phyloP scores from a whole-genome alignment of 768 basidiomycete species.

The Kwoniella bestiolae region DNA sequence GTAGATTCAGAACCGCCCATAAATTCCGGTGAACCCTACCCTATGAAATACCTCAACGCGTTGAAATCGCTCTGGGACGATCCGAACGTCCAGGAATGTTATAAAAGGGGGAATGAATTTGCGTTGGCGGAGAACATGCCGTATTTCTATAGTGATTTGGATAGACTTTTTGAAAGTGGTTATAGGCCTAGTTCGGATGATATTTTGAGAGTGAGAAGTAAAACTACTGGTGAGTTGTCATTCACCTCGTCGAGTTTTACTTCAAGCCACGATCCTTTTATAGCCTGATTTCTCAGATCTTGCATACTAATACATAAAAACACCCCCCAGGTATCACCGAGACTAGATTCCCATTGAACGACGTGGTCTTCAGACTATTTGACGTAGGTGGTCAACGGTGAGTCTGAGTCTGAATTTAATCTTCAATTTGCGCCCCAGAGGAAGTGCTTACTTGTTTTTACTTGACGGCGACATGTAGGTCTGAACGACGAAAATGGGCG shows the following conservation, averaged over 20 bases:
- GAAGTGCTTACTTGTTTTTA: constrained; percentile 61
- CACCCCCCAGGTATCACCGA: constrained; percentile 41
- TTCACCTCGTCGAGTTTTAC: too few species aligned
- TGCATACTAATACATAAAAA: not conserved
- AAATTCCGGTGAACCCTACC: constrained; percentile 79
- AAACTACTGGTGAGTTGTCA: constrained; percentile 89
- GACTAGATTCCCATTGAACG: constrained; percentile 69
- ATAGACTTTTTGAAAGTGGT: constrained; percentile 73
- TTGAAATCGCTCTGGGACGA: constrained; percentile 78
- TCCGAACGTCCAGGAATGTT: constrained; percentile 73
- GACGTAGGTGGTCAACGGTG: constrained; percentile 89
- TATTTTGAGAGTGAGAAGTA: constrained; percentile 80
- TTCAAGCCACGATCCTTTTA: too few species aligned
- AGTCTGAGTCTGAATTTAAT: constrained; percentile 18
- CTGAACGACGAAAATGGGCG: constrained; percentile 40
- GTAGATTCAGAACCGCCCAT: constrained; percentile 74
- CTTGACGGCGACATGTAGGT: constrained; percentile 21
- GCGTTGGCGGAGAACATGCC: constrained; percentile 78
- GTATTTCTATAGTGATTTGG: constrained; percentile 73
- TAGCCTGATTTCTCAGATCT: not conserved
- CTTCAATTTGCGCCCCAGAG: constrained; percentile 62
- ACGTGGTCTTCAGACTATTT: constrained; percentile 67
- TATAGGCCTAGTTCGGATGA: constrained; percentile 81
- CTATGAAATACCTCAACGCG: constrained; percentile 68
- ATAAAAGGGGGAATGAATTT: constrained; percentile 81